phyloP scores from a whole-genome alignment of 2,329 filamentous ascomycete genomes.

The Verticillium zaregamsianum region DNA sequence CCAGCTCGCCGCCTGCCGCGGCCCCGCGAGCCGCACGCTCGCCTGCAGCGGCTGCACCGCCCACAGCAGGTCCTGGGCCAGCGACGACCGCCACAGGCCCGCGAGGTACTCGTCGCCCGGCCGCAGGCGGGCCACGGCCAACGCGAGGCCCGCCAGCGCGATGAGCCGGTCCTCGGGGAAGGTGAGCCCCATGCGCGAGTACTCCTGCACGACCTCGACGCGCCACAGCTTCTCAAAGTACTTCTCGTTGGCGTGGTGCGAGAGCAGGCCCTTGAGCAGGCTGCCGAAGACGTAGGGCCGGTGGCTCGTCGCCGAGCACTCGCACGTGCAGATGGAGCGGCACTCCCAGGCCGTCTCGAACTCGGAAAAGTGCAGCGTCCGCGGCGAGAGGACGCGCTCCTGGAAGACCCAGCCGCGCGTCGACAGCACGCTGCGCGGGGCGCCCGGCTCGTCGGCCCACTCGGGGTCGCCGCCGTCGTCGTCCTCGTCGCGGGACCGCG shows the following conservation, averaged over 20 bases:
- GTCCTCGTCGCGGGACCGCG: not conserved
- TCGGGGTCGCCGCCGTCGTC: not conserved
- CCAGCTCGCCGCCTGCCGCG: slow-evolving; percentile 16
- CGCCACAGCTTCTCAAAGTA: not conserved
- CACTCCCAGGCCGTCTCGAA: slow-evolving; percentile 15
- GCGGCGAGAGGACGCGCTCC: slow-evolving; percentile 1
- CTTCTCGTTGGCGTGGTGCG: not conserved
- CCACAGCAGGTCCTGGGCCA: not conserved
- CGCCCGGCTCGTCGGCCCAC: not conserved
- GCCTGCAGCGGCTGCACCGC: not conserved
- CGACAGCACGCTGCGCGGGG: not conserved
- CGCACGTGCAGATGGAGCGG: not conserved
- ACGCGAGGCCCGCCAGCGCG: not conserved
- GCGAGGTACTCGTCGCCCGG: not conserved
- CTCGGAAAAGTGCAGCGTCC: slow-evolving; percentile 2
- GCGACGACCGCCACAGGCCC: not conserved
- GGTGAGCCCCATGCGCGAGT: not conserved
- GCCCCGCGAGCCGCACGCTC: not conserved
- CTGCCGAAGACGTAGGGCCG: not conserved
- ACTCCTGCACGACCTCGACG: not conserved
- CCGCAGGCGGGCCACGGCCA: not conserved
- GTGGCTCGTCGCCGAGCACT: not conserved
- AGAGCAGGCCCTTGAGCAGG: not conserved
- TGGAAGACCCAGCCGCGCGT: slow-evolving; percentile 4
- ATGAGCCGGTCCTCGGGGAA: not conserved